Conservation (phyloP, 73 alveolate species). For the Paramecium biaurelia region DNA sequence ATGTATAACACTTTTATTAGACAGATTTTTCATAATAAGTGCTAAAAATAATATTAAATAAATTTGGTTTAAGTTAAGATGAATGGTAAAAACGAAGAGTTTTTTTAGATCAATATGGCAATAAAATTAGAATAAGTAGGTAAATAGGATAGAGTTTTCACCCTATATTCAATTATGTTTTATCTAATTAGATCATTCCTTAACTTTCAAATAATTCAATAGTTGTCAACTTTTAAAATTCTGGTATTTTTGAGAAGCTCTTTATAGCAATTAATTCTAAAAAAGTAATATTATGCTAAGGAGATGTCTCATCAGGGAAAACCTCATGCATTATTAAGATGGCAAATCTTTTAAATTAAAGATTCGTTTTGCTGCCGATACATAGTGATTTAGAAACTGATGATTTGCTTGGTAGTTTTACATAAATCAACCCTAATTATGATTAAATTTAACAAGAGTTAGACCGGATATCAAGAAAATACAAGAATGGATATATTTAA, state of each 20-base stretch:
- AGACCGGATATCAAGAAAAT: background rate
- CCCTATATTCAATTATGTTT: background rate
- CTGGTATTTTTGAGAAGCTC: background rate
- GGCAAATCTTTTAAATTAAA: background rate
- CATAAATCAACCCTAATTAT: background rate
- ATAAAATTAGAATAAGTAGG: background rate
- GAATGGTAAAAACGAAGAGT: background rate
- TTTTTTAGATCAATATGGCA: background rate
- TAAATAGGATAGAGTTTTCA: background rate
- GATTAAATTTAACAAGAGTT: background rate
- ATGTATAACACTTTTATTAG: background rate
- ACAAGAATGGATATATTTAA: background rate
- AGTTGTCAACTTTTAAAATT: background rate
- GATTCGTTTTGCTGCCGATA: background rate
- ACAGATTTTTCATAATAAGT: background rate
- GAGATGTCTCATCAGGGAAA: background rate
- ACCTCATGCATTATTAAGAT: background rate
- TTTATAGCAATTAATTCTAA: background rate
- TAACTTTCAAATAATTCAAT: background rate
- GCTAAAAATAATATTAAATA: background rate
- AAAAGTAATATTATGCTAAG: background rate
- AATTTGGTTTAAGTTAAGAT: background rate
- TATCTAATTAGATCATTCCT: background rate
- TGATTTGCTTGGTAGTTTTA: background rate
- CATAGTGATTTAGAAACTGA: background rate